Evolutionary conservation across 441 rosid species (phyloP), one percentile per base, ranked within the genome.

Genomic region (Mallotus japonicus): DNA sequence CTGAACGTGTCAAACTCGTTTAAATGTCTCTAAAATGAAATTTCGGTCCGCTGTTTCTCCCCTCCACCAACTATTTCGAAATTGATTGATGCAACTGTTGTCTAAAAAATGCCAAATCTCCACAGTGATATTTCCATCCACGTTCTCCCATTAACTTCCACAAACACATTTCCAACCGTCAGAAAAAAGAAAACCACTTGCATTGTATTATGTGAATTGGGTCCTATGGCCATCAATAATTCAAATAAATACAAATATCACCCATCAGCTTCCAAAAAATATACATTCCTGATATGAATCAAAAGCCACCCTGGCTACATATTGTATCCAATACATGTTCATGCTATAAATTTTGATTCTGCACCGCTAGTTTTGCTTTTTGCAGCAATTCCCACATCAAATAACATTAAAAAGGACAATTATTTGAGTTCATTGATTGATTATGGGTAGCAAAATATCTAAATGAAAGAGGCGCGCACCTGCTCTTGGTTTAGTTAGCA

Each of bases 171-270:
- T 20, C 49, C 42, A 46, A 42, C 75, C 75, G 66, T 66, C 65
- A 57, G 62, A 46, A 47, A n/a, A 56, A 12, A 37, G 51, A n/a
- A 56, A 12, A 37, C 60, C 60, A 62, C 49, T 14, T 40, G 12
- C 20, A 28, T 28, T 28, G 32, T 28, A 15, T 44, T 44, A 15
- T 22, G 24, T 16, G 34, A 16, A 47, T 4, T 44, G 65, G 62
- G 37, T 47, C 69, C 56, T 47, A 49, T 9, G 0, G 46, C 28
- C 56, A 42, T 40, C 70, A 73, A 74, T 74, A 49, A 74, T 67
- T 74, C 40, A 59, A 57, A 50, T 6, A 11, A 19, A 15, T 28
- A 20, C 72, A 59, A 60, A 67, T 4, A 6, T 8, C 40, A 47
- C 0, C 57, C 58, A 46, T 47, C 65, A 65, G 28, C 46, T 34